These are phyloP conservation scores for Xerocomus amazonicus DNA, from an alignment of 1,284 basidiomycete species.

Conservation along the genomic window DNA sequence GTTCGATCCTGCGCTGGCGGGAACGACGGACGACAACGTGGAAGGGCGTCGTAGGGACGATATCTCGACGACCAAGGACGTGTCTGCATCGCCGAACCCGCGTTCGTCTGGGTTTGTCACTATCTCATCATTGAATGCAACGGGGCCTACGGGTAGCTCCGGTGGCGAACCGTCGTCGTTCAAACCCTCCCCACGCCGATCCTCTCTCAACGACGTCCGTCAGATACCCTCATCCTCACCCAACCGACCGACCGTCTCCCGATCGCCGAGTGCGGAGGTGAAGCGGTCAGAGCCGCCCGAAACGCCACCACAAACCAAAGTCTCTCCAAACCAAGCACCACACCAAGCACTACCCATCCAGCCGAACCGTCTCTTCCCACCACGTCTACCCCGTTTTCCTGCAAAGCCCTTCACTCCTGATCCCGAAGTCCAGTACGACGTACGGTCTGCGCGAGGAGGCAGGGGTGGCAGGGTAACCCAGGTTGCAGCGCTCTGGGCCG, in stretches of 20 bases:
- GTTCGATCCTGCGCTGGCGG: constrained; percentile 12
- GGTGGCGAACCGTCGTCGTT: constrained; percentile 3
- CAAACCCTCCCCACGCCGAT: constrained; percentile 21
- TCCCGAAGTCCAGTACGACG: constrained; percentile 62
- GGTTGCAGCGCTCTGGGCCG: constrained; percentile 71
- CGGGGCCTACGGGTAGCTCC: background rate
- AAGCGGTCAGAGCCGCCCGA: constrained; percentile 1
- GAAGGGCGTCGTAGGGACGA: constrained; percentile 3
- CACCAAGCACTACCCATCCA: background rate
- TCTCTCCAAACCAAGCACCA: background rate
- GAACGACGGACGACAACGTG: constrained; percentile 12
- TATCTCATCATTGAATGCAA: constrained; percentile 46
- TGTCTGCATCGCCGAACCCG: constrained; percentile 52
- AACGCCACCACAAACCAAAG: background rate
- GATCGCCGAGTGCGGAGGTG: constrained; percentile 15
- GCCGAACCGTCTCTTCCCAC: constrained; percentile 11
- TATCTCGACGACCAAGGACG: constrained; percentile 18
- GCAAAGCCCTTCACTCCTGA: constrained; percentile 37
- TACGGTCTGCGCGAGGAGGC: constrained; percentile 75
- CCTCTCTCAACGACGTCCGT: constrained; percentile 24
- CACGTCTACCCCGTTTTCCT: constrained; percentile 34
- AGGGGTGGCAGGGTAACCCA: constrained; percentile 71
- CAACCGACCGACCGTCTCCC: background rate
- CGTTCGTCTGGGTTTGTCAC: constrained; percentile 73
- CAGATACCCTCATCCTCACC: constrained; percentile 8